Percentiles rank a stretch among this genome's conserved stretches.
Conservation (phyloP, 805 yeast species). For the Zygoascus ofunaensis region DNA sequence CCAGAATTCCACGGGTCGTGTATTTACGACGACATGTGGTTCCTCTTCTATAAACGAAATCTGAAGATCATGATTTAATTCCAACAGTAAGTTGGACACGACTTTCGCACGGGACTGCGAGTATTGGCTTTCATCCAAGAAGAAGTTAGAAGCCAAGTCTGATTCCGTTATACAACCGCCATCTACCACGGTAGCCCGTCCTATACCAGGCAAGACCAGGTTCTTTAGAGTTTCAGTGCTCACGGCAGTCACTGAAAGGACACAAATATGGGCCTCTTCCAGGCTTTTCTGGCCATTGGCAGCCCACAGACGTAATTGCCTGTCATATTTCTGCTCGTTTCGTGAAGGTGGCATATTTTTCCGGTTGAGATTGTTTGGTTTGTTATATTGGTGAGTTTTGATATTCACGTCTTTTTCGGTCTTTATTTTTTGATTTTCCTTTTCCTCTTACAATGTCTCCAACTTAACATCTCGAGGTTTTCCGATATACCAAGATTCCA, state of each 20-base stretch:
- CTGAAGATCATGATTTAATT: conserved; percentile 51
- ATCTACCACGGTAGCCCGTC: conserved; percentile 54
- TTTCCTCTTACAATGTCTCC: too few relatives aligned
- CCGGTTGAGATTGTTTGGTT: neutral
- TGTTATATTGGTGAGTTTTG: too few relatives aligned
- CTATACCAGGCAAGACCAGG: conserved; percentile 65
- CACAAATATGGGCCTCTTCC: conserved; percentile 47
- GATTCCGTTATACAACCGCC: conserved; percentile 30
- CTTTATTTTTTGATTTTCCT: too few relatives aligned
- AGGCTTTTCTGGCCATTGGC: conserved; percentile 59
- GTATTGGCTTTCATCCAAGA: conserved; percentile 38
- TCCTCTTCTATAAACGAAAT: conserved; percentile 25
- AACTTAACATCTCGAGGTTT: too few relatives aligned
- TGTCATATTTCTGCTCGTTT: conserved; percentile 49
- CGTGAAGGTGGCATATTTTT: conserved; percentile 7
- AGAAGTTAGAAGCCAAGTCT: conserved; percentile 56
- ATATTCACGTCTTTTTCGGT: too few relatives aligned
- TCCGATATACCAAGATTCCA: too few relatives aligned
- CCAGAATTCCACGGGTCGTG: conserved; percentile 27
- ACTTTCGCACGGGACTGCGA: conserved; percentile 36
- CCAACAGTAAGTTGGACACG: conserved; percentile 37
- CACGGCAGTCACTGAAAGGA: conserved; percentile 48
- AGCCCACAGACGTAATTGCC: conserved; percentile 88
- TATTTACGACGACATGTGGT: neutral
- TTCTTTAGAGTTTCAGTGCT: conserved; percentile 65